These are phyloP conservation scores for Aspergillus ibericus DNA, from an alignment of 2,329 filamentous ascomycete species.

Conservation along the genomic window DNA sequence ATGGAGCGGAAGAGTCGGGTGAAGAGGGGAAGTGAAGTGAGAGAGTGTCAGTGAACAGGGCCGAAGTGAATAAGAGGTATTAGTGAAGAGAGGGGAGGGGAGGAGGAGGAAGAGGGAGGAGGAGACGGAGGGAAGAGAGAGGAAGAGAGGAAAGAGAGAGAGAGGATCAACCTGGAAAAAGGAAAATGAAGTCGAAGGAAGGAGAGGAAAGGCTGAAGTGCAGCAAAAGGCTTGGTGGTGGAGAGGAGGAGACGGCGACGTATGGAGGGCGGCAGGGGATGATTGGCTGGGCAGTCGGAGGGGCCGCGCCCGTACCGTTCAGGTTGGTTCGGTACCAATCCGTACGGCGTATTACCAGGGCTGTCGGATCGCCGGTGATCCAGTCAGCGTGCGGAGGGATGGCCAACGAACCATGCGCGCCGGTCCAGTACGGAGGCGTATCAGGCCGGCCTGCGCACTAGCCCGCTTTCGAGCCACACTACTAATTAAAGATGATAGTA, in stretches of 20 bases:
- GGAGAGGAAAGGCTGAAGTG: conserved; percentile 18
- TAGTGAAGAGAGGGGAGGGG: conserved; percentile 9
- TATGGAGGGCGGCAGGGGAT: conserved; percentile 13
- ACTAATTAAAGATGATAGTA: conserved; percentile 5
- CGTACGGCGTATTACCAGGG: conserved; percentile 16
- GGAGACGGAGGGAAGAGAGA: conserved; percentile 12
- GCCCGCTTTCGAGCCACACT: neutral
- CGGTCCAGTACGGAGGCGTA: conserved; percentile 11
- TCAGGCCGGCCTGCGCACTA: neutral
- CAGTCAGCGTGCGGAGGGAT: conserved; percentile 11
- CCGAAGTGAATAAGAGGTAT: conserved; percentile 8
- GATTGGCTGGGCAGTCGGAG: conserved; percentile 10
- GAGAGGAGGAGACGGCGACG: conserved; percentile 14
- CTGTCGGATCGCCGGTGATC: conserved; percentile 13
- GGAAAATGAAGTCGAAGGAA: conserved; percentile 22
- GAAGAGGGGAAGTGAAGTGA: conserved; percentile 10
- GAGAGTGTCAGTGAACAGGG: conserved; percentile 8
- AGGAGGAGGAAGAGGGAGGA: conserved; percentile 15
- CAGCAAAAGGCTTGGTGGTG: conserved; percentile 14
- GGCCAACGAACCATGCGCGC: conserved; percentile 8
- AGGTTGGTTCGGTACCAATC: neutral
- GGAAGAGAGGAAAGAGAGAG: conserved; percentile 11
- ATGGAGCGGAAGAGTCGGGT: conserved; percentile 9
- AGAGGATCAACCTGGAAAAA: conserved; percentile 19
- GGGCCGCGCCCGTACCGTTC: conserved; percentile 3